Evolutionary conservation across 2,329 filamentous ascomycete genomes (phyloP).

Genomic region (Hypoxylon sp.): DNA sequence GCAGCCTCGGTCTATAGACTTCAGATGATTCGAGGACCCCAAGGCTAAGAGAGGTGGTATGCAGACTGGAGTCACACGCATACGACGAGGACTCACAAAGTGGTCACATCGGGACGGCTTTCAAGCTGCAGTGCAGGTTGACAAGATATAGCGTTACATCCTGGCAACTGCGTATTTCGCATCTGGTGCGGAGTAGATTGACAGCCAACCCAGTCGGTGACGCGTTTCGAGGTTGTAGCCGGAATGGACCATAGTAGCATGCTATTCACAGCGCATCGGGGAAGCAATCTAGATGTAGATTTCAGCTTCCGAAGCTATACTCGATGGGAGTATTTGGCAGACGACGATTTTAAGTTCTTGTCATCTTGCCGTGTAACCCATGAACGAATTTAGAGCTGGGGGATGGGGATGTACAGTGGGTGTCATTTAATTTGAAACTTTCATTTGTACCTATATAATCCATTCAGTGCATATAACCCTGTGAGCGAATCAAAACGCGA

Average conservation of each 20-base stretch:
- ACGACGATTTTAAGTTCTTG: constrained; percentile 1
- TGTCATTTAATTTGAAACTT: too few species aligned
- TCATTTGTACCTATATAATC: too few species aligned
- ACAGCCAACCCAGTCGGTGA: constrained; percentile 11
- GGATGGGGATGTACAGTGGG: too few species aligned
- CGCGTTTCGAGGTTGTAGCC: constrained; percentile 27
- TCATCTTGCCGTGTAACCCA: neutral
- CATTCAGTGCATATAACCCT: too few species aligned
- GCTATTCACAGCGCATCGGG: constrained; percentile 20
- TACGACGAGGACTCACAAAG: constrained; percentile 17
- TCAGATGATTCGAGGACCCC: neutral
- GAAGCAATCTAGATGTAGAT: constrained; percentile 41
- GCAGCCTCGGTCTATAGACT: constrained; percentile 19
- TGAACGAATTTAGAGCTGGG: constrained; percentile 5
- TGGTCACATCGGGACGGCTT: constrained; percentile 19
- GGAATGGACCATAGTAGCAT: constrained; percentile 24
- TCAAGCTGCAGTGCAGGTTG: constrained; percentile 9
- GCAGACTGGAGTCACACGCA: constrained; percentile 29
- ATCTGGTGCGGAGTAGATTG: constrained; percentile 29
- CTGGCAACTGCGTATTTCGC: constrained; percentile 2
- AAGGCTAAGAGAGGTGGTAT: constrained; percentile 17
- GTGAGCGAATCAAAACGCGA: too few species aligned
- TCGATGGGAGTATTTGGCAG: neutral
- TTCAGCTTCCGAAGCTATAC: constrained; percentile 42
- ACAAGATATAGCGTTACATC: constrained; percentile 12